Evolutionary conservation across 2,329 filamentous ascomycete species (phyloP).

Genomic region (Hypomyces rosellus): DNA sequence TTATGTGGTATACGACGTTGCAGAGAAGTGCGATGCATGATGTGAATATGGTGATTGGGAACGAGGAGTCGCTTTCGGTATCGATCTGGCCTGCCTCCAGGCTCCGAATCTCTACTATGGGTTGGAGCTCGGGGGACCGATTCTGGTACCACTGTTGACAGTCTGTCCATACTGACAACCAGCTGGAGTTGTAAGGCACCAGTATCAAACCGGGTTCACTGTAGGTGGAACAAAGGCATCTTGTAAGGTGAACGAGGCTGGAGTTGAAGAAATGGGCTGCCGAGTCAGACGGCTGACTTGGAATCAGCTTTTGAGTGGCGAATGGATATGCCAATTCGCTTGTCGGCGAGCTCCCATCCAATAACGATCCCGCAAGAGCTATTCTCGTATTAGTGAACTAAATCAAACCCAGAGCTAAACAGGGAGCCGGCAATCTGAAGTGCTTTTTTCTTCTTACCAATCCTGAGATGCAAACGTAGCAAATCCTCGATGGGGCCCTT

Average conservation of each 20-base stretch:
- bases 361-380: conserved; percentile 15
- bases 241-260: conserved; percentile 10
- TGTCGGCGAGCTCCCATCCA: conserved; percentile 6
- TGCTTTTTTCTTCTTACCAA: conserved; percentile 11
- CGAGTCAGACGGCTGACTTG: neutral
- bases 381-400: neutral
- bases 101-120: conserved; percentile 15
- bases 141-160: conserved; percentile 15
- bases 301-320: neutral
- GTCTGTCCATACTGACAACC: conserved; percentile 14
- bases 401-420: neutral
- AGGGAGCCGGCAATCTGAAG: neutral
- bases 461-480: conserved; percentile 10
- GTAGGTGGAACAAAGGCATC: conserved; percentile 9
- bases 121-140: conserved; percentile 12
- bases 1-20: conserved; percentile 17
- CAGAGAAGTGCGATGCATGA: conserved; percentile 16
- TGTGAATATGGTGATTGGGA: conserved; percentile 17
- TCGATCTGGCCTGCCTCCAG: conserved; percentile 16
- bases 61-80: conserved; percentile 12
- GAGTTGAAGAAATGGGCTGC: conserved; percentile 5
- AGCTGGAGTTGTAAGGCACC: neutral
- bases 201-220: neutral
- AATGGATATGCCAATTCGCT: conserved; percentile 6
- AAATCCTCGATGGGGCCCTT: conserved; percentile 14